Conservation (phyloP, 1,284 basidiomycete genomes). For the Fomitopsis pinicola region DNA sequence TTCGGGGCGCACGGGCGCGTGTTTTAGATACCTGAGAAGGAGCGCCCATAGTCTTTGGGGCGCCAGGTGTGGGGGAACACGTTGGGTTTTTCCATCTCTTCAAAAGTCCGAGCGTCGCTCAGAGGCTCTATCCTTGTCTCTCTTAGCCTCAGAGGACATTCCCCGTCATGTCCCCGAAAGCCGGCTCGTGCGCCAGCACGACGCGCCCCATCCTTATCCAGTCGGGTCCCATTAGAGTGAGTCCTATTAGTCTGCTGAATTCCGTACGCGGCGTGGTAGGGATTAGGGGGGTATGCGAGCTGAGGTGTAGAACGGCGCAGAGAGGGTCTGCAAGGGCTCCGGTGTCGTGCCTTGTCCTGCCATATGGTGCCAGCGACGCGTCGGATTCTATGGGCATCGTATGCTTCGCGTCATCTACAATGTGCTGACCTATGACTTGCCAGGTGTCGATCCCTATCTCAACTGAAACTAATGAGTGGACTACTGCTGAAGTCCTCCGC, state of each 20-base stretch:
- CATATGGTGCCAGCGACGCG: neutral
- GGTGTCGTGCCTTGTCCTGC: neutral
- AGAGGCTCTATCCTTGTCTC: constrained; percentile 6
- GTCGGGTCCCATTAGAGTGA: constrained; percentile 61
- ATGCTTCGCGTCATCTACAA: constrained; percentile 6
- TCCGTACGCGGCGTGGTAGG: neutral
- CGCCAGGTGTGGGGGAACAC: neutral
- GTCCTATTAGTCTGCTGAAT: constrained; percentile 14
- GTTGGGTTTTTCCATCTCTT: neutral
- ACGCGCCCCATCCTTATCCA: constrained; percentile 65
- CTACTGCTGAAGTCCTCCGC: constrained; percentile 81
- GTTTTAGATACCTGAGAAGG: neutral
- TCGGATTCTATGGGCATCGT: neutral
- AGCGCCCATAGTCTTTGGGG: constrained; percentile 2
- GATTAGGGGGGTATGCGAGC: neutral
- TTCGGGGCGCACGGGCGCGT: too few species aligned
- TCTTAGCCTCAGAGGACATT: constrained; percentile 20
- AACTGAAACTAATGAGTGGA: constrained; percentile 77
- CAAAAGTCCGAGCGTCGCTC: neutral
- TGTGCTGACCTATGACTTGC: constrained; percentile 4
- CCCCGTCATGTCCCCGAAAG: constrained; percentile 23
- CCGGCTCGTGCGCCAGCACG: constrained; percentile 22
- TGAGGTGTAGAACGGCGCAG: neutral
- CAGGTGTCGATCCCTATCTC: constrained; percentile 85
- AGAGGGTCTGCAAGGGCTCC: neutral